These are phyloP conservation scores for Margaritispora aquatica DNA, from an alignment of 495 filamentous ascomycete genomes.

Conservation along the genomic window DNA sequence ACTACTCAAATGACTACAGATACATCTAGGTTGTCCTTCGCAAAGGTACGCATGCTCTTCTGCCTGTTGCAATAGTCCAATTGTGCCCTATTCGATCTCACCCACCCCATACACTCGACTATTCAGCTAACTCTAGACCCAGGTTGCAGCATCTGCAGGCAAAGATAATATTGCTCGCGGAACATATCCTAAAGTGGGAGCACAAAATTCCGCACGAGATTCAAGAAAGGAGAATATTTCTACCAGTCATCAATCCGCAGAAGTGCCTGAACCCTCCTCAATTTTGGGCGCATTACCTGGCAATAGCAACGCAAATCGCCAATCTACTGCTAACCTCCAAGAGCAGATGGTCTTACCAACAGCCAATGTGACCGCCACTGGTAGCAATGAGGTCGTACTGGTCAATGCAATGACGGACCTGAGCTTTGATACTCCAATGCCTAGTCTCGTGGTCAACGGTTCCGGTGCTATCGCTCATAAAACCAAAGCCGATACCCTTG, in stretches of 20 bases:
- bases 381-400: slow-evolving; percentile 26
- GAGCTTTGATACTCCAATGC: slow-evolving; percentile 29
- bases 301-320: not conserved
- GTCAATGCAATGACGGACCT: slow-evolving; percentile 33
- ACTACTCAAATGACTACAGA: slow-evolving; percentile 34
- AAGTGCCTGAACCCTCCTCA: not conserved
- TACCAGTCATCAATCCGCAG: not conserved
- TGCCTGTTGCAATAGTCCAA: not conserved
- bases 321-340: no score
- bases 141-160: slow-evolving; percentile 50
- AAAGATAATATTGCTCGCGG: slow-evolving; percentile 34
- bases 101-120: not conserved
- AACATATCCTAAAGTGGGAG: slow-evolving; percentile 17
- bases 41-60: slow-evolving; percentile 43
- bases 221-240: slow-evolving; percentile 21
- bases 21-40: slow-evolving; percentile 44
- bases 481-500: slow-evolving; percentile 13
- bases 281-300: not conserved
- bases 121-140: slow-evolving; percentile 8
- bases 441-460: slow-evolving; percentile 45
- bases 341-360: not conserved
- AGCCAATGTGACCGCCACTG: not conserved
- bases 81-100: not conserved
- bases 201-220: slow-evolving; percentile 8
- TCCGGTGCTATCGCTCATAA: slow-evolving; percentile 23